These are phyloP conservation scores for Orobanche coerulescens DNA, from an alignment of 257 asterid species.

Conservation along the genomic window DNA sequence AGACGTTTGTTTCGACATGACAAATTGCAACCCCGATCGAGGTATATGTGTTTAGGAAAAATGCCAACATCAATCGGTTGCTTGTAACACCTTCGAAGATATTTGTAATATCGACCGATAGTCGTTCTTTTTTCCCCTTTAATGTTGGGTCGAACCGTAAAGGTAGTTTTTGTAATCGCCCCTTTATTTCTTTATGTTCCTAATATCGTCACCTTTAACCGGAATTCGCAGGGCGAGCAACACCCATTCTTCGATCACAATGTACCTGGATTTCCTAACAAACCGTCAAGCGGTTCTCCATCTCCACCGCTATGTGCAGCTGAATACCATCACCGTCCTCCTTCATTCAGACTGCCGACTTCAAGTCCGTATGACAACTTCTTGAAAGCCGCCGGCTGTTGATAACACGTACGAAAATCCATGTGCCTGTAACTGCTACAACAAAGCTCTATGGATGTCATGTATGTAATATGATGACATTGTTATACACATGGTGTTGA, in stretches of 20 bases:
- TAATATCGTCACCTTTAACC: neutral
- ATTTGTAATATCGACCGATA: neutral
- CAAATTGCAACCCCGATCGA: neutral
- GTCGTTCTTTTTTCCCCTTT: neutral
- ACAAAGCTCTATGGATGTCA: neutral
- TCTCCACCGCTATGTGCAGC: conserved; percentile 38
- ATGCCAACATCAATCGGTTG: neutral
- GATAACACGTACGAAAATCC: conserved; percentile 18
- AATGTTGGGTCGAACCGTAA: neutral
- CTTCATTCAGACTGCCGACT: conserved; percentile 57
- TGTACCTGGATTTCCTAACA: conserved; percentile 17
- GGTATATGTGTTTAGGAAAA: too few species aligned
- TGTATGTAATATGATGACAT: neutral
- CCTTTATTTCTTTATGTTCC: neutral
- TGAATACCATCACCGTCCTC: conserved; percentile 46
- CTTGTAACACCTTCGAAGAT: neutral
- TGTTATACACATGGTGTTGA: neutral
- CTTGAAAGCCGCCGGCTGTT: conserved; percentile 90
- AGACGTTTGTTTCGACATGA: neutral
- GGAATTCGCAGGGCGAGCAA: conserved; percentile 38
- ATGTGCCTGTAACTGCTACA: too few species aligned
- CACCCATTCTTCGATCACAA: conserved; percentile 40
- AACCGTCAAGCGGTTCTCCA: conserved; percentile 25
- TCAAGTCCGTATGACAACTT: conserved; percentile 82
- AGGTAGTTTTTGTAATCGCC: neutral